Conservation (phyloP, 352 stramenopile species). For the Globisporangium cederbergense region DNA sequence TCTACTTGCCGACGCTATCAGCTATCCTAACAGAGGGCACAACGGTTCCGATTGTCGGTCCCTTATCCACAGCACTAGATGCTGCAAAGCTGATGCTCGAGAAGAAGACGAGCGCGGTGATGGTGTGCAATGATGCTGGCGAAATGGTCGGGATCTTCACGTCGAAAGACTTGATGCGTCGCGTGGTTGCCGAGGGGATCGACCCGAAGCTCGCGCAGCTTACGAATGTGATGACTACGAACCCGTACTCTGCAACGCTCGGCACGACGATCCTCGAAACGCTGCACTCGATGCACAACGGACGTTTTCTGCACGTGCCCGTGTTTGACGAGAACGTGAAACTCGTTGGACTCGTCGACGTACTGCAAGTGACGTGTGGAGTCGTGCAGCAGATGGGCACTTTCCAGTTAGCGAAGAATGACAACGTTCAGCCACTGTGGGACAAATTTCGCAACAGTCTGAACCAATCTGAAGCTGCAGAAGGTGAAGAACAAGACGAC, state of each 20-base stretch:
- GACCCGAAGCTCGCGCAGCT: constrained; percentile 82
- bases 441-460: constrained; percentile 71
- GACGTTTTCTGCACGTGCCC: constrained; percentile 95
- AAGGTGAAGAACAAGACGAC: constrained; percentile 29
- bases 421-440: constrained; percentile 72
- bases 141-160: constrained; percentile 95
- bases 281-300: constrained; percentile 97
- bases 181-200: constrained; percentile 90
- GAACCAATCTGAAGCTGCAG: constrained; percentile 25
- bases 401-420: constrained; percentile 64
- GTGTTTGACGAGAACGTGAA: constrained; percentile 89
- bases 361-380: constrained; percentile 92
- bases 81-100: constrained; percentile 79
- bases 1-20: constrained; percentile 83
- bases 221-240: constrained; percentile 92
- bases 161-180: constrained; percentile 97
- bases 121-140: constrained; percentile 86
- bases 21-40: constrained; percentile 65
- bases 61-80: constrained; percentile 53
- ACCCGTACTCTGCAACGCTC: constrained; percentile 90
- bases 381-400: constrained; percentile 84
- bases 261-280: constrained; percentile 96
- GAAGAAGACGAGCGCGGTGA: constrained; percentile 80
- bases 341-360: constrained; percentile 94
- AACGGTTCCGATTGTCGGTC: constrained; percentile 52